Evolutionary conservation across 2,329 filamentous ascomycete genomes (phyloP).

Genomic region (Clarireedia homoeocarpa): DNA sequence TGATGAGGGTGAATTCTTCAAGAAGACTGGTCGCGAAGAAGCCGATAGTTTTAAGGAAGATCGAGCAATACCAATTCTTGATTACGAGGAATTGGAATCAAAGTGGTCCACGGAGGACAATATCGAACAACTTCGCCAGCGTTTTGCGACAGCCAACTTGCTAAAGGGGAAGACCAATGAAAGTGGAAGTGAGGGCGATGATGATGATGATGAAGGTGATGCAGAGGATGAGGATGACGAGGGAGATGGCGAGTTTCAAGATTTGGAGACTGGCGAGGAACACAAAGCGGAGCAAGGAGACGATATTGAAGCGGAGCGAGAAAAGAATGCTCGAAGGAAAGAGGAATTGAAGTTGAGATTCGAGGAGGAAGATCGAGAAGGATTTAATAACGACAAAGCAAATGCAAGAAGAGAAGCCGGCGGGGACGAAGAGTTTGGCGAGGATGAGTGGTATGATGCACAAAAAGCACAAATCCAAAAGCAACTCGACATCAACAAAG

Average conservation of each 20-base stretch:
- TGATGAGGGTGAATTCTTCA: slow-evolving; percentile 55
- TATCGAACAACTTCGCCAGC: slow-evolving; percentile 62
- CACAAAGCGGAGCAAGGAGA: slow-evolving; percentile 34
- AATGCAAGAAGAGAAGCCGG: slow-evolving; percentile 63
- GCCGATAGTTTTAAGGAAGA: slow-evolving; percentile 69
- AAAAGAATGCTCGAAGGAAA: slow-evolving; percentile 83
- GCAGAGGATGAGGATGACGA: slow-evolving; percentile 48
- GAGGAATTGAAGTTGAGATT: slow-evolving; percentile 92
- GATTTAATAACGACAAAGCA: slow-evolving; percentile 84
- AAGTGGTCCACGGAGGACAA: slow-evolving; percentile 81
- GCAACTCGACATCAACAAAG: slow-evolving; percentile 92
- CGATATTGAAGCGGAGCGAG: slow-evolving; percentile 76
- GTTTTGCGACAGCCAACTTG: slow-evolving; percentile 68
- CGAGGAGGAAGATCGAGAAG: slow-evolving; percentile 96
- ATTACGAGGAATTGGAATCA: slow-evolving; percentile 71
- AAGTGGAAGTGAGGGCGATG: slow-evolving; percentile 36
- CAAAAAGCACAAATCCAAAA: slow-evolving; percentile 94
- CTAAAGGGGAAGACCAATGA: slow-evolving; percentile 48
- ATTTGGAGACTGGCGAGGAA: slow-evolving; percentile 70
- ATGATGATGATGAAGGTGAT: slow-evolving; percentile 38
- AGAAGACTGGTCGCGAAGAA: slow-evolving; percentile 53
- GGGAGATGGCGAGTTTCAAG: slow-evolving; percentile 76
- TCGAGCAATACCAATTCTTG: slow-evolving; percentile 66
- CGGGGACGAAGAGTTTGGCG: slow-evolving; percentile 70
- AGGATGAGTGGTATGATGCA: slow-evolving; percentile 97